Evolutionary conservation across 495 filamentous ascomycete genomes (phyloP).

Genomic region (Geoglossum glabrum): DNA sequence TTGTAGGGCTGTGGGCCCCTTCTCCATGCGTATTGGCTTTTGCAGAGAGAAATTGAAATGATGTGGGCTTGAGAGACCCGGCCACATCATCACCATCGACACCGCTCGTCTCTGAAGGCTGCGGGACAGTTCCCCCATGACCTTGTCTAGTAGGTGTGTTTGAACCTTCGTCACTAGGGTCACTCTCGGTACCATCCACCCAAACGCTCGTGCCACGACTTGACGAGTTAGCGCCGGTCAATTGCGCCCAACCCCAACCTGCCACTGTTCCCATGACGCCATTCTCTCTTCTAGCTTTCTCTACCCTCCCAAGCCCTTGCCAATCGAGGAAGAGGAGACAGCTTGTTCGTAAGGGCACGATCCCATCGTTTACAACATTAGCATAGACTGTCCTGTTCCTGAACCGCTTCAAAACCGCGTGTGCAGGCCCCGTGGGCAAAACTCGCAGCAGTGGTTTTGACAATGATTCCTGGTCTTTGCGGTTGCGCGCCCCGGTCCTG

Average conservation of each 20-base stretch:
- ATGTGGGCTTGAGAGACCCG: background rate
- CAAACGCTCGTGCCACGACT: background rate
- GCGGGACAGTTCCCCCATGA: slow-evolving; percentile 2
- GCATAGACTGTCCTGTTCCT: slow-evolving; percentile 85
- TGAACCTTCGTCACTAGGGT: slow-evolving; percentile 14
- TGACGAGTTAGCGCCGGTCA: slow-evolving; percentile 57
- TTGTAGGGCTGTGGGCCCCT: background rate
- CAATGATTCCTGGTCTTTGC: slow-evolving; percentile 47
- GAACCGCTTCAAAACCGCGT: slow-evolving; percentile 69
- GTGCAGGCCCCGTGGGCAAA: slow-evolving; percentile 79
- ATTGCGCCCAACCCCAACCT: slow-evolving; percentile 84
- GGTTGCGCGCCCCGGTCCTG: slow-evolving; percentile 36
- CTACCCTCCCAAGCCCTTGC: slow-evolving; percentile 78
- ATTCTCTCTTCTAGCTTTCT: slow-evolving; percentile 84
- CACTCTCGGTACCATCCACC: slow-evolving; percentile 13
- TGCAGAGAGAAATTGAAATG: background rate
- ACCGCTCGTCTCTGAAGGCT: background rate
- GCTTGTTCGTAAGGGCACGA: slow-evolving; percentile 84
- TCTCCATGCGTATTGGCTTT: background rate
- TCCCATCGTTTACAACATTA: slow-evolving; percentile 96
- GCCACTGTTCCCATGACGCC: slow-evolving; percentile 80
- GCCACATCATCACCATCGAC: background rate
- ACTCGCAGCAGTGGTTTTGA: slow-evolving; percentile 83
- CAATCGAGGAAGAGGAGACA: slow-evolving; percentile 95
- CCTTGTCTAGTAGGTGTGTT: background rate